These are phyloP conservation scores for Saccharomyces kudriavzevii DNA, from an alignment of 805 yeast species.

Conservation along the genomic window DNA sequence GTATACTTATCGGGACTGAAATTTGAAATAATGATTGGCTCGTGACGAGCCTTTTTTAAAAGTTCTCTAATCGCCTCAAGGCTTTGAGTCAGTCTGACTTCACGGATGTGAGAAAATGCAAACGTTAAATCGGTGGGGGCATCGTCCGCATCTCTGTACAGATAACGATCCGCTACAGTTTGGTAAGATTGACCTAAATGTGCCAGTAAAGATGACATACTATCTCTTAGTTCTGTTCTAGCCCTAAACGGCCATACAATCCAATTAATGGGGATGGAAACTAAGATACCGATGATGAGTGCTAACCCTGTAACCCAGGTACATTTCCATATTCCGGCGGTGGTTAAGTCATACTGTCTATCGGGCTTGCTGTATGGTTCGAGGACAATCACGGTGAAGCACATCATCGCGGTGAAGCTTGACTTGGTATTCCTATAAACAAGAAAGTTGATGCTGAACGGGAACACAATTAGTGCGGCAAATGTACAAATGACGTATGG, in stretches of 20 bases:
- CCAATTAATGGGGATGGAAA: conserved; percentile 37
- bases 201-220: conserved; percentile 34
- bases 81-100: conserved; percentile 40
- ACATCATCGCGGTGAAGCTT: conserved; percentile 33
- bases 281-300: conserved; percentile 33
- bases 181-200: conserved; percentile 42
- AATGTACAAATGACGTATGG: conserved; percentile 36
- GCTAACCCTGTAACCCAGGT: conserved; percentile 37
- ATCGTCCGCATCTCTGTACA: conserved; percentile 41
- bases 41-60: conserved; percentile 31
- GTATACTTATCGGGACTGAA: conserved; percentile 32
- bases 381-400: conserved; percentile 36
- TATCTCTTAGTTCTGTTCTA: conserved; percentile 34
- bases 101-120: conserved; percentile 39
- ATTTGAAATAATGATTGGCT: conserved; percentile 31
- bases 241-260: conserved; percentile 43
- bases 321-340: conserved; percentile 29
- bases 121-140: conserved; percentile 39
- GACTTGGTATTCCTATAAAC: conserved; percentile 37
- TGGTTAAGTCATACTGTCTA: conserved; percentile 7
- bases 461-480: conserved; percentile 31
- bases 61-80: conserved; percentile 34
- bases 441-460: conserved; percentile 31
- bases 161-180: conserved; percentile 39
- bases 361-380: conserved; percentile 21